Conservation (phyloP, 192 early-diverging fungal genomes). For the Jimgerdemannia lactiflua region DNA sequence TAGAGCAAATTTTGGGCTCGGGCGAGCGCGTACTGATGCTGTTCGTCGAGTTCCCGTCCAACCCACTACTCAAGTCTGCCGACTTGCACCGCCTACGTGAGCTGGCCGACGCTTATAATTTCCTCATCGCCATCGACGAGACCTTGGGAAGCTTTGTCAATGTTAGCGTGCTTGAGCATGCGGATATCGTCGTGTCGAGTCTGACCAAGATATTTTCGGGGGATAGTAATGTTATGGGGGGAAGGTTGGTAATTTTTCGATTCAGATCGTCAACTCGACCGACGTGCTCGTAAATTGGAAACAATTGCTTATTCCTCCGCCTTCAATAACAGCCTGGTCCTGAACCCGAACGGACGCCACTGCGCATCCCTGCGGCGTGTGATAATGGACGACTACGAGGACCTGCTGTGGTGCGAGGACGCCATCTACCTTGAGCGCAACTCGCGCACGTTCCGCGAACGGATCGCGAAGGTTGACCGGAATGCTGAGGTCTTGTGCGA, state of each 20-base stretch:
- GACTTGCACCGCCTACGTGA: constrained; percentile 70
- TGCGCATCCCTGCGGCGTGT: constrained; percentile 55
- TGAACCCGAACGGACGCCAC: constrained; percentile 67
- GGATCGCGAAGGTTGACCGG: constrained; percentile 72
- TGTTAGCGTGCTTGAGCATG: constrained; percentile 70
- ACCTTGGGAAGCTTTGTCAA: constrained; percentile 96
- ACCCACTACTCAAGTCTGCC: constrained; percentile 86
- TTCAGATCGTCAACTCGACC: background rate
- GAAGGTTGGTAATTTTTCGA: constrained; percentile 57
- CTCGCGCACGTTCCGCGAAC: constrained; percentile 78
- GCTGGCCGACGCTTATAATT: constrained; percentile 73
- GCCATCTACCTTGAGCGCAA: constrained; percentile 96
- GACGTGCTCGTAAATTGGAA: background rate
- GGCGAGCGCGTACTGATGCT: constrained; percentile 74
- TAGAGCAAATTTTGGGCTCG: constrained; percentile 62
- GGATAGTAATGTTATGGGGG: constrained; percentile 98
- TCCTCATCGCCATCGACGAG: constrained; percentile 89
- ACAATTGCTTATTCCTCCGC: background rate
- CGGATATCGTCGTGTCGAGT: constrained; percentile 87
- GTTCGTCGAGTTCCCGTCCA: constrained; percentile 93
- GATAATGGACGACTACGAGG: constrained; percentile 67
- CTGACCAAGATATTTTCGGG: constrained; percentile 96
- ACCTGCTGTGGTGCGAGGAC: constrained; percentile 88
- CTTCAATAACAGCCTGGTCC: constrained; percentile 46
- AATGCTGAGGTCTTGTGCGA: constrained; percentile 81